These are phyloP conservation scores for Dothistroma septosporum DNA, from an alignment of 2,329 filamentous ascomycete genomes.

Conservation along the genomic window DNA sequence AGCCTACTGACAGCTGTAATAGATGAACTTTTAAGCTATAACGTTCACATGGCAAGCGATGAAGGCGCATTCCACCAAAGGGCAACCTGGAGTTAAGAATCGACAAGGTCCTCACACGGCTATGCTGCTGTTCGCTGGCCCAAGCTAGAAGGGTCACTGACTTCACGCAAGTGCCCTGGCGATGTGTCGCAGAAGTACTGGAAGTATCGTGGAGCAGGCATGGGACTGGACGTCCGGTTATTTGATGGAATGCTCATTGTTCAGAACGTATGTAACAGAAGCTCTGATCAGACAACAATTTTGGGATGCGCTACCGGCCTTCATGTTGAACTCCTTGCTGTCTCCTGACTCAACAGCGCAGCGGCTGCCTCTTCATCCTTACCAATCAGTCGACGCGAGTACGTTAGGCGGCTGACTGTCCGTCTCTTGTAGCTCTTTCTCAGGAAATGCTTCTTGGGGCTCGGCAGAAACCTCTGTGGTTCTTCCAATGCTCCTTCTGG, in stretches of 20 bases:
- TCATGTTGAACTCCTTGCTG: no score
- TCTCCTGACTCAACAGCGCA: no score
- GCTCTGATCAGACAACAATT: not conserved
- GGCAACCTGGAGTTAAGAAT: not conserved
- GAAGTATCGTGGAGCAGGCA: not conserved
- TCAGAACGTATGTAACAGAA: not conserved
- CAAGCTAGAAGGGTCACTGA: not conserved
- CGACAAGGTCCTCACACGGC: not conserved
- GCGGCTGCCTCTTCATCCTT: not conserved
- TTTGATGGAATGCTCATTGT: not conserved
- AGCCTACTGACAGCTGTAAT: not conserved
- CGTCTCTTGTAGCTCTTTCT: not conserved
- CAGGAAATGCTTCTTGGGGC: not conserved
- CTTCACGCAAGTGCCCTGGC: not conserved
- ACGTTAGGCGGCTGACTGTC: not conserved
- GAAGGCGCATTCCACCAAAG: not conserved
- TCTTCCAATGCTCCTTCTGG: slow-evolving; percentile 4
- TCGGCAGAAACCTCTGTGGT: not conserved
- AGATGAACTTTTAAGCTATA: not conserved
- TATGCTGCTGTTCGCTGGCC: not conserved
- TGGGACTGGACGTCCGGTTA: not conserved
- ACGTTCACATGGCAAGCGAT: not conserved
- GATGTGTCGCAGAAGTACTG: not conserved
- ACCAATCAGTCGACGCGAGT: not conserved
- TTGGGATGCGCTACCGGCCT: no score